Evolutionary conservation across 2,329 filamentous ascomycete species (phyloP).

Genomic region (Microcera coccophila): DNA sequence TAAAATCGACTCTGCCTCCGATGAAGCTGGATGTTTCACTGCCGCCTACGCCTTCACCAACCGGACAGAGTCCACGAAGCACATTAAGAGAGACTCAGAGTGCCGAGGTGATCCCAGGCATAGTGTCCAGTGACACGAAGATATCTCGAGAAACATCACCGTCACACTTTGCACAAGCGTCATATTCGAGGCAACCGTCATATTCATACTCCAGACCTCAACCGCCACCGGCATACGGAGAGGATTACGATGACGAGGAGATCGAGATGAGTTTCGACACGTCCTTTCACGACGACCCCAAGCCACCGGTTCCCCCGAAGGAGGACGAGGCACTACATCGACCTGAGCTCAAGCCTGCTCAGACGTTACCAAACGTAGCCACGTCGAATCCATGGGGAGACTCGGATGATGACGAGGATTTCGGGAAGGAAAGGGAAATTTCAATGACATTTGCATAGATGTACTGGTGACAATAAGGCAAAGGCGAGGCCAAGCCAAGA

Average conservation of each 20-base stretch:
- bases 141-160: constrained; percentile 22
- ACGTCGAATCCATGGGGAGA: constrained; percentile 67
- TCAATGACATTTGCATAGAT: constrained; percentile 73
- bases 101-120: constrained; percentile 35
- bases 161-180: no score
- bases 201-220: constrained; percentile 19
- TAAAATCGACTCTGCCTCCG: constrained; percentile 82
- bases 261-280: constrained; percentile 66
- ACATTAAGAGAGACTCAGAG: constrained; percentile 46
- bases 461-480: neutral
- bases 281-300: constrained; percentile 44
- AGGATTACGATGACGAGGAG: constrained; percentile 37
- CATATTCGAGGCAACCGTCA: constrained; percentile 19
- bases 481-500: neutral
- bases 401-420: constrained; percentile 62
- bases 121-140: constrained; percentile 24
- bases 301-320: constrained; percentile 28
- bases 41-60: constrained; percentile 19
- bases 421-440: constrained; percentile 70
- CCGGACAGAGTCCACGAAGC: constrained; percentile 13
- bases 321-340: constrained; percentile 29
- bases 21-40: constrained; percentile 69
- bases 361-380: constrained; percentile 49
- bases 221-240: constrained; percentile 16
- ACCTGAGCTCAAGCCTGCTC: constrained; percentile 35